Percentiles rank a stretch among this genome's conserved stretches.
phyloP scores from a whole-genome alignment of 2,329 filamentous ascomycete species.

The Bimuria novae-zelandiae region DNA sequence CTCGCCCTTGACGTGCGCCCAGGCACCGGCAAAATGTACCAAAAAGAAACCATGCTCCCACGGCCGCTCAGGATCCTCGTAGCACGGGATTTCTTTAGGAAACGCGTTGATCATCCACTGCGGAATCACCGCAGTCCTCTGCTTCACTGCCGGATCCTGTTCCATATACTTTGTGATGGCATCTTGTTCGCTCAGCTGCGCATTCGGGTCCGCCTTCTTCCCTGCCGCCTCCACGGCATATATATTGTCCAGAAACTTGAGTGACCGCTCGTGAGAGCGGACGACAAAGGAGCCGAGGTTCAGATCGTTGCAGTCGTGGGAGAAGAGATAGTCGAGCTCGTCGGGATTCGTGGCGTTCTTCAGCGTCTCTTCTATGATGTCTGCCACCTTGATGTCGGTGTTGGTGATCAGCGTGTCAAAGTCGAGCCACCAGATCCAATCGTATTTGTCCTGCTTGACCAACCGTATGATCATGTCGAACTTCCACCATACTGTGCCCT shows the following conservation, averaged over 20 bases:
- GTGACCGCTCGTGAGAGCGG: constrained; percentile 40
- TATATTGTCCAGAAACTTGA: constrained; percentile 41
- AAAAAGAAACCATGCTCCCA: constrained; percentile 45
- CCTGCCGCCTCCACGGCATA: constrained; percentile 30
- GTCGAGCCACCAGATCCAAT: constrained; percentile 52
- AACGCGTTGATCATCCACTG: constrained; percentile 49
- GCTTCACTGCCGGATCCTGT: constrained; percentile 23
- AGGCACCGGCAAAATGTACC: constrained; percentile 50
- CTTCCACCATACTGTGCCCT: constrained; percentile 44
- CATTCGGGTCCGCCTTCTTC: constrained; percentile 23
- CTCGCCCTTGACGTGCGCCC: constrained; percentile 46
- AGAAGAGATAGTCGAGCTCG: constrained; percentile 45
- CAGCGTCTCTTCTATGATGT: constrained; percentile 44
- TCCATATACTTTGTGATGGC: constrained; percentile 42
- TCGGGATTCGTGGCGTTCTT: constrained; percentile 34
- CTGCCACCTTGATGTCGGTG: constrained; percentile 40
- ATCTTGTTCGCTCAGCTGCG: constrained; percentile 46
- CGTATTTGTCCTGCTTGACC: constrained; percentile 39
- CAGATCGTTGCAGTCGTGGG: constrained; percentile 47
- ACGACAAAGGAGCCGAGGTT: constrained; percentile 48
- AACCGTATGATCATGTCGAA: constrained; percentile 46
- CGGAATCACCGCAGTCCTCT: constrained; percentile 35
- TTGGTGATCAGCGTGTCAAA: constrained; percentile 50
- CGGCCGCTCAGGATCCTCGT: constrained; percentile 31
- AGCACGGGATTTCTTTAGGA: constrained; percentile 47